Conservation (phyloP, 768 basidiomycete genomes). For the Auricularia cornea region DNA sequence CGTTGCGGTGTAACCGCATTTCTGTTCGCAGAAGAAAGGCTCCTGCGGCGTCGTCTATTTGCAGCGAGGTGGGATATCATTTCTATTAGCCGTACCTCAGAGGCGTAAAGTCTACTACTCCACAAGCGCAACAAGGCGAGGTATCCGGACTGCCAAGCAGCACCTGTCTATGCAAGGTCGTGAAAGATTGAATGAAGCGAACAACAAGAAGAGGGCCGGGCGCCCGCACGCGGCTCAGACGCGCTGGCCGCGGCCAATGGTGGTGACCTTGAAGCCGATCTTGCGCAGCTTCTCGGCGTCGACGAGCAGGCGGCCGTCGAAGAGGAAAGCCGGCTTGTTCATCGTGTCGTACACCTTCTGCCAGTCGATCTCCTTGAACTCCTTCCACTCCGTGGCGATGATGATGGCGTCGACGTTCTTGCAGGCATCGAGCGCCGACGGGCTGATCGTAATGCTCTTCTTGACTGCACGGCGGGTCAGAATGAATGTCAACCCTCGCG, state of each 20-base stretch:
- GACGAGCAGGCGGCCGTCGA: constrained; percentile 85
- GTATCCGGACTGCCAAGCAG: not conserved
- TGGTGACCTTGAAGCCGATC: constrained; percentile 80
- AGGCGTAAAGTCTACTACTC: not conserved
- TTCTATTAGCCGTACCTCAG: not conserved
- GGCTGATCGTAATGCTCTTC: constrained; percentile 74
- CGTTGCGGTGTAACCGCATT: too few relatives aligned
- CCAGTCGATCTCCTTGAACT: constrained; percentile 94
- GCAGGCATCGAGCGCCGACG: constrained; percentile 80
- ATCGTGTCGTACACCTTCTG: constrained; percentile 71
- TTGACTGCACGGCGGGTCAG: constrained; percentile 46
- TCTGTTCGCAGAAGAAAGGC: too few relatives aligned
- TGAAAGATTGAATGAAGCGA: too few relatives aligned
- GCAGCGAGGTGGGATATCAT: not conserved
- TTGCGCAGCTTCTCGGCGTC: constrained; percentile 68
- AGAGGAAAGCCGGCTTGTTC: constrained; percentile 98
- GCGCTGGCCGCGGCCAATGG: constrained; percentile 49
- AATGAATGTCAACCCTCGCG: not conserved
- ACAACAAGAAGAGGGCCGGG: too few relatives aligned
- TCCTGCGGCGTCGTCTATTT: too few relatives aligned
- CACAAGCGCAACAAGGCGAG: not conserved
- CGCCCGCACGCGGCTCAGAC: constrained; percentile 15
- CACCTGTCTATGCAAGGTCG: not conserved
- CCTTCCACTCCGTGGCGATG: constrained; percentile 96
- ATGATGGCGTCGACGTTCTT: constrained; percentile 86